Base-by-base conservation (phyloP, 2,329 filamentous ascomycete species). In the Venturia nashicola region DNA sequence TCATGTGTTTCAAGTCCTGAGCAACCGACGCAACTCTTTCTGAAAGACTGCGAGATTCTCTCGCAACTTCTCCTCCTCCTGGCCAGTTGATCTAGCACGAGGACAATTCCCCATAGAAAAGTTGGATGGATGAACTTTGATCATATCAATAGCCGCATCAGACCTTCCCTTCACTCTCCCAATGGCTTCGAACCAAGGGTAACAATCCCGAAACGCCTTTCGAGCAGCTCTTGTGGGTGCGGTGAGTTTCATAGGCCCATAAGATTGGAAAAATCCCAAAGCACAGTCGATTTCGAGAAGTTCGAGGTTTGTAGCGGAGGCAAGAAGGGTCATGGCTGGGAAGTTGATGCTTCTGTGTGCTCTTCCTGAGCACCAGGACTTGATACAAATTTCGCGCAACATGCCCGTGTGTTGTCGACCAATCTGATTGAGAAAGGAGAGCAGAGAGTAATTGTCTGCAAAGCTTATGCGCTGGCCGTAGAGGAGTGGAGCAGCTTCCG, bases 321-420 rank as follows among this genome's bases (percentile, higher is more conserved):
- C 62, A 23, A 64, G 62, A 12, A 64, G 16, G 2, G 62, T 46
- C 34, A 64, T 43, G 18, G 62, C 62, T n/a, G 57, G 40, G 32
- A 60, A 64, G 27, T 59, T 59, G 16, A 64, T 61, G 42, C 32
- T 46, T 40, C 59, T 4, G 39, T 64, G 62, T 16, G 62, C 40
- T 32, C 62, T 36, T 20, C 39, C 54, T 9, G 34, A 42, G 34
- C 62, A 59, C 62, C 62, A 64, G 18, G 40, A 5, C 42, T 46
- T 64, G 62, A 64, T 61, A 16, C 32, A 44, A 12, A 64, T 39
- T 40, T 64, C 40, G 20, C 62, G 51, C n/a, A 64, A 20, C 62
- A 60, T 46, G 20, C 43, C 36, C 18, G 51, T 34, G 12, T 59
- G 54, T 11, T 39, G 11, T 2, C 32, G n/a, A 8, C 62, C 57